Base-by-base conservation (phyloP, 1,284 basidiomycete genomes). In the Malassezia obtusa region DNA sequence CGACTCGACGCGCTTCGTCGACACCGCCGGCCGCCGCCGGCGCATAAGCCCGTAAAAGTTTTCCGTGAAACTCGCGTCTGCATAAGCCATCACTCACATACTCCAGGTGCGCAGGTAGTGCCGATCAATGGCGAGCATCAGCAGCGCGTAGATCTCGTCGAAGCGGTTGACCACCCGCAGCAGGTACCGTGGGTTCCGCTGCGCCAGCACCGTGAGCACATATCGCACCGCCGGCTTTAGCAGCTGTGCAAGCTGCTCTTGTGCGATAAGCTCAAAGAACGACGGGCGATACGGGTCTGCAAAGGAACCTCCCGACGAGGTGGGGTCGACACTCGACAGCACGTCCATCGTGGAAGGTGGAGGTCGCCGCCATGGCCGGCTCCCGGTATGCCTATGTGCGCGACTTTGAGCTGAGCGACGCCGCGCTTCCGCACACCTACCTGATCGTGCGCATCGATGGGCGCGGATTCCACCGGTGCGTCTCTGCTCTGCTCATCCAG, bases 161-260 rank as follows among this genome's bases (percentile, higher is more conserved):
- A 96, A 92, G 35, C 83, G 79, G 75, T 98, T 96, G 12, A 95
- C 88, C 48, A 98, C 78, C 15, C 85, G 83, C 32, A 99, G 77
- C 31, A 98, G 80, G 75, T 95, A 91, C 49, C 94, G 82, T 6
- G 94, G 94, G 74, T 96, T 86, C 52, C 85, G 81, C 78, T 96
- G 91, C 1, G 94, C 90, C 63, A 96, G 88, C 44, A 96, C 87
- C 1, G 63, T 87, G 39, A 98, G 78, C 50, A 94, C 84, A 78
- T 98, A 98, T 74, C 92, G 89, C 65, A 95, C 78, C 12, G 92
- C 91, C 7, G 94, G 94, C 64, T 95, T 90, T 21, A 98, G 80
- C 1, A 96, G 80, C 63, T 91, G 87, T 57, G 85, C 78, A 21
- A 99, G 81, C 74, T 98, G 92, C 60, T 95, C 90, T 74, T 96